These are phyloP conservation scores for Arthrocladium fulminans DNA, from an alignment of 2,329 filamentous ascomycete genomes.

Conservation along the genomic window DNA sequence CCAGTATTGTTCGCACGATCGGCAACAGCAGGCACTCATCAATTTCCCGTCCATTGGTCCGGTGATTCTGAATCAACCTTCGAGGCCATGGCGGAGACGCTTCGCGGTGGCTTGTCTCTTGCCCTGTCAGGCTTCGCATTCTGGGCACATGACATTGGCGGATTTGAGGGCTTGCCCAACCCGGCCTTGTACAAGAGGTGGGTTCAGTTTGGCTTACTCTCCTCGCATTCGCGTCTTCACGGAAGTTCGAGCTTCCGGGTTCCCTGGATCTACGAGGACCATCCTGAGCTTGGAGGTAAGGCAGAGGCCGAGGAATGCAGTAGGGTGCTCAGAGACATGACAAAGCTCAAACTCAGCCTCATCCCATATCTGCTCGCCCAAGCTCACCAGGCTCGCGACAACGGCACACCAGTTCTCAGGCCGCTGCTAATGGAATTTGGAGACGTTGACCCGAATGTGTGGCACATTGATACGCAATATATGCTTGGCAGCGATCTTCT, in stretches of 20 bases:
- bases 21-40: constrained; percentile 59
- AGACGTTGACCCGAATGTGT: constrained; percentile 54
- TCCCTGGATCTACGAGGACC: constrained; percentile 60
- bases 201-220: constrained; percentile 66
- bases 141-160: constrained; percentile 64
- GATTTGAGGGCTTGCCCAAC: constrained; percentile 59
- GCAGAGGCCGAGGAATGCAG: constrained; percentile 43
- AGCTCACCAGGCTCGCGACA: constrained; percentile 41
- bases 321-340: constrained; percentile 47
- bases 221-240: constrained; percentile 61
- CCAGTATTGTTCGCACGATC: constrained; percentile 59
- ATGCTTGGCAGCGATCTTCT: constrained; percentile 61
- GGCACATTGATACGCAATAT: constrained; percentile 61
- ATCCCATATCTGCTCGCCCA: constrained; percentile 52
- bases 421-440: constrained; percentile 63
- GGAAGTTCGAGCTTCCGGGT: constrained; percentile 59
- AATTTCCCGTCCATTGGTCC: constrained; percentile 63
- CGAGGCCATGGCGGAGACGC: constrained; percentile 62
- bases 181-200: constrained; percentile 68
- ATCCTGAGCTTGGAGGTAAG: constrained; percentile 4
- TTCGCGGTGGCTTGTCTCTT: constrained; percentile 57
- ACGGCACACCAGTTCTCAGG: constrained; percentile 54
- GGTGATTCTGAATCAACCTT: constrained; percentile 67
- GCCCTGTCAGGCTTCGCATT: constrained; percentile 57
- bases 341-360: constrained; percentile 46